A percentile compares a stretch with the other conserved stretches of the same genome.
Evolutionary conservation across 2,329 filamentous ascomycete genomes (phyloP).

Genomic region (Anthostomella pinea): DNA sequence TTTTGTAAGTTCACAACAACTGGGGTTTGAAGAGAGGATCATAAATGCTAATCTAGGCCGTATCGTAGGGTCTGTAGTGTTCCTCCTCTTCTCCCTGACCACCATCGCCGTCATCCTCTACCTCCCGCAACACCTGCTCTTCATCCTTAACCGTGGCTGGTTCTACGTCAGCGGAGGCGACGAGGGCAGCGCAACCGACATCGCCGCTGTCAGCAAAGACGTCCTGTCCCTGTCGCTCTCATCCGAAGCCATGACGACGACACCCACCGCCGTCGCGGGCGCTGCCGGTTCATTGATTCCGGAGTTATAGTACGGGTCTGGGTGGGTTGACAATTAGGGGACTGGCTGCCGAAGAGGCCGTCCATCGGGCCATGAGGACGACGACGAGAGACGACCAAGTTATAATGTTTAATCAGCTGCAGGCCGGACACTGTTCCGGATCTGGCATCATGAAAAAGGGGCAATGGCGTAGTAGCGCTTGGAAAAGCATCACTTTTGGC

Average conservation of each 20-base stretch:
- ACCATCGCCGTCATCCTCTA: slow-evolving; percentile 86
- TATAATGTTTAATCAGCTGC: slow-evolving; percentile 26
- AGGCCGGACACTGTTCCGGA: slow-evolving; percentile 6
- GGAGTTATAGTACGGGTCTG: slow-evolving; percentile 41
- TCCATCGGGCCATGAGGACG: slow-evolving; percentile 3
- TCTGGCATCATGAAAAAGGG: slow-evolving; percentile 11
- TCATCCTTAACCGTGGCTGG: slow-evolving; percentile 80
- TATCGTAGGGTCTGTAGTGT: slow-evolving; percentile 78
- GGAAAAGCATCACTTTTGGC: not conserved
- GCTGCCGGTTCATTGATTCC: slow-evolving; percentile 30
- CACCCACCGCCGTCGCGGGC: slow-evolving; percentile 27
- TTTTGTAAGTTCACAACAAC: slow-evolving; percentile 83
- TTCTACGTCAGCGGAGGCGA: slow-evolving; percentile 92
- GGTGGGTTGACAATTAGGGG: not conserved
- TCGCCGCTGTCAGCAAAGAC: slow-evolving; percentile 40
- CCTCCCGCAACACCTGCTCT: slow-evolving; percentile 84
- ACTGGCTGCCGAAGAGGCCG: not conserved
- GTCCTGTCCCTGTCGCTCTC: slow-evolving; percentile 40
- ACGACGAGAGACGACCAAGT: slow-evolving; percentile 12
- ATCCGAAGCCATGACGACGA: slow-evolving; percentile 22
- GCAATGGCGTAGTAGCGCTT: slow-evolving; percentile 12
- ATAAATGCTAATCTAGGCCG: not conserved
- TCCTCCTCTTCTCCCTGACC: slow-evolving; percentile 84
- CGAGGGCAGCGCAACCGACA: slow-evolving; percentile 30
- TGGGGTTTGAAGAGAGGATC: no score